A percentile compares a stretch with the other conserved stretches of the same genome.
These are phyloP conservation scores for Periconia sp. DNA, from an alignment of 2,329 filamentous ascomycete genomes.

Conservation along the genomic window DNA sequence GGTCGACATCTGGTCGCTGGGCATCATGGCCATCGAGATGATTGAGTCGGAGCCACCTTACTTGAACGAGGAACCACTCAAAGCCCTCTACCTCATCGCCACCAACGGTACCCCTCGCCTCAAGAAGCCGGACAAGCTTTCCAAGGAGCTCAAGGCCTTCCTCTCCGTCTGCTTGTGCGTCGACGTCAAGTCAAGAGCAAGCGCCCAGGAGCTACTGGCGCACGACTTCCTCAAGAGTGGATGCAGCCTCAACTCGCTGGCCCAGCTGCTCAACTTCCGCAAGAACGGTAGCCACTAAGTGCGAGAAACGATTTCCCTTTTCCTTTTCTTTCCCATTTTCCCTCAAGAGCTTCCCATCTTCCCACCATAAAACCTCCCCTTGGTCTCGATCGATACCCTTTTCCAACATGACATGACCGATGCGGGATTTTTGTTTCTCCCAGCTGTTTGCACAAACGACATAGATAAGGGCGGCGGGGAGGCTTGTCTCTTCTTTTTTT, in stretches of 20 bases:
- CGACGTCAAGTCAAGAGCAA: slow-evolving; percentile 91
- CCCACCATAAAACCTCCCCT: slow-evolving; percentile 5
- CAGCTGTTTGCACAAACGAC: background rate
- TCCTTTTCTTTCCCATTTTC: slow-evolving; percentile 6
- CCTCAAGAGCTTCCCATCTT: background rate
- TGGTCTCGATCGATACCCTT: slow-evolving; percentile 36
- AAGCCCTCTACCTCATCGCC: slow-evolving; percentile 95
- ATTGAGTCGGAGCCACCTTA: slow-evolving; percentile 98
- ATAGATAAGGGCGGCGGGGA: background rate
- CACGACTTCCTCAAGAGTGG: slow-evolving; percentile 96
- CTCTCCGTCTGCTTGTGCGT: slow-evolving; percentile 94
- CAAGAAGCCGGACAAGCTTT: slow-evolving; percentile 97
- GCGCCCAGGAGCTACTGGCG: slow-evolving; percentile 81
- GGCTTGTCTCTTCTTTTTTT: background rate
- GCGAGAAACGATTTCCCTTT: background rate
- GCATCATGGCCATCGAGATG: slow-evolving; percentile 99
- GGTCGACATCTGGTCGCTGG: slow-evolving; percentile 97
- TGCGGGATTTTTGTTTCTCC: slow-evolving; percentile 1
- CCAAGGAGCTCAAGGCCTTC: slow-evolving; percentile 97
- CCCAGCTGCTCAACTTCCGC: slow-evolving; percentile 80
- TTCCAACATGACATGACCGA: slow-evolving; percentile 11
- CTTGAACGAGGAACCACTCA: slow-evolving; percentile 95
- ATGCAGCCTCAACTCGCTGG: slow-evolving; percentile 78
- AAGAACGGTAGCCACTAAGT: slow-evolving; percentile 64
- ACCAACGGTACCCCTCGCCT: slow-evolving; percentile 95